Base-by-base conservation (phyloP, 805 yeast species). In the Saccharomyces jurei region DNA sequence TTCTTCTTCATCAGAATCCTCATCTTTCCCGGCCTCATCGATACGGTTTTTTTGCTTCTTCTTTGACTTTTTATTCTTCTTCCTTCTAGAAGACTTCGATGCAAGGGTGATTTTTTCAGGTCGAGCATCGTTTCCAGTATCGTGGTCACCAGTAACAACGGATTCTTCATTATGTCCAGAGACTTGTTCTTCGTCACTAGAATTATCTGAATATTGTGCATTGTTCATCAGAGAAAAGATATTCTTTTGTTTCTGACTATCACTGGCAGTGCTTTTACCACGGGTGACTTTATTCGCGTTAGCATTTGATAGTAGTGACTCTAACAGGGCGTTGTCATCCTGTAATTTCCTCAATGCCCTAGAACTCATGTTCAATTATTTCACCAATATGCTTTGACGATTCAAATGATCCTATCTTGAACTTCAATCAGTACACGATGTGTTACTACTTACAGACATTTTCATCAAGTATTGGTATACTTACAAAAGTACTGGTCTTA, bases 1-100 rank as follows among this genome's bases (percentile, higher is more conserved):
- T 32, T 82, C 88, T 6, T 80, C 84, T 59, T 82, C 86, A 55
- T 77, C 75, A n/a, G 72, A 70, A 2, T 51, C 56, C 6, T 61
- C 60, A 3, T 56, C 62, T 44, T 60, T 60, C 52, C 60, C 59
- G 32, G 58, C 27, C 32, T 54, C 48, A 17, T 44, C 22, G 49
- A 55, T 50, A 41, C 49, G 53, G 46, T 60, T 58, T 6, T 46
- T 54, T 52, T 61, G 68, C 52, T 62, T 63, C 52, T 59, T 58
- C 46, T 63, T 58, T 50, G 63, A 63, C 47, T 63, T 66, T 31
- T 60, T 63, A n/a, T 56, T 61, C 51, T 58, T 62, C 48, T 60
- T 65, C 31, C 50, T 55, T 50, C 58, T 36, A 36, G 44, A 50
- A 0, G 70, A 61, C 53, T 62, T 69, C 1, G 66, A 55, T 1